Evolutionary conservation across 129 eudicot species (phyloP).

Genomic region (Chrysanthemum lavandulifolium): DNA sequence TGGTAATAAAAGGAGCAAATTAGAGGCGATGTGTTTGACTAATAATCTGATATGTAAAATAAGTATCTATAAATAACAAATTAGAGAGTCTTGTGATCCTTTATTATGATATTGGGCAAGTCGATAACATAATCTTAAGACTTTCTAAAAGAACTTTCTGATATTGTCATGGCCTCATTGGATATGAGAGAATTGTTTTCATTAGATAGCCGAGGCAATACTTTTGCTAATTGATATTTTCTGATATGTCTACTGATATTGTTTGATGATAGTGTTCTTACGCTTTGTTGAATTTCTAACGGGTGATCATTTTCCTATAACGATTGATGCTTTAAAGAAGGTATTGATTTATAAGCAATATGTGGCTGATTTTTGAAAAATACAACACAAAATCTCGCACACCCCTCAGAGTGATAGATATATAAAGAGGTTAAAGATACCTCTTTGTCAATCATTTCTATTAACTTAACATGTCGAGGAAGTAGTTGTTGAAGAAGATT

Average conservation of each 20-base stretch:
- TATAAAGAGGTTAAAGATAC: too few species aligned
- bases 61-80: neutral
- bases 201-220: too few species aligned
- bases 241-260: constrained; percentile 33
- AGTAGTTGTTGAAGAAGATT: too few species aligned
- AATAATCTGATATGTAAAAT: neutral
- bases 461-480: too few species aligned
- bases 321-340: constrained; percentile 84
- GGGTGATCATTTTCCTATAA: constrained; percentile 87
- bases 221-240: neutral
- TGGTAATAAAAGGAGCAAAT: too few species aligned
- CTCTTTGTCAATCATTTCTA: too few species aligned
- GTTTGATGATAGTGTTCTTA: constrained; percentile 80
- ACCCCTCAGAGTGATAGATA: too few species aligned
- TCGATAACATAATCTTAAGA: neutral
- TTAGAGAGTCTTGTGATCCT: too few species aligned
- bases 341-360: constrained; percentile 41
- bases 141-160: neutral
- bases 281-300: constrained; percentile 84
- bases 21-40: neutral
- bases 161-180: neutral
- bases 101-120: neutral
- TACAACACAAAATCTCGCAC: too few species aligned
- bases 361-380: too few species aligned
- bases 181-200: too few species aligned